phyloP scores from a whole-genome alignment of 495 filamentous ascomycete genomes.

The Talaromyces nanjingensis region DNA sequence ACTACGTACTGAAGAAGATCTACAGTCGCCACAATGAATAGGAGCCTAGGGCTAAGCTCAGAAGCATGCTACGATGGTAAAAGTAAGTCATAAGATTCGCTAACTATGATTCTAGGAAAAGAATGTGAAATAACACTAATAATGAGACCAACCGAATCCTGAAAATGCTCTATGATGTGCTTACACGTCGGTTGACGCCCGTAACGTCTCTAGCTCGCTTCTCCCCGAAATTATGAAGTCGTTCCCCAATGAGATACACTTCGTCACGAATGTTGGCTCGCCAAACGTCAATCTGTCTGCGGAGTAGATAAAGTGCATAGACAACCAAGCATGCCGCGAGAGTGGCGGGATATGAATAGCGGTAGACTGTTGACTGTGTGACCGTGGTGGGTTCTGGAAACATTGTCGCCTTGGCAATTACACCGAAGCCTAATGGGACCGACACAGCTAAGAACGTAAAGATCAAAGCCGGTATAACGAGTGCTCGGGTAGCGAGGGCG shows the following conservation, averaged over 20 bases:
- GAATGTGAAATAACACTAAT: neutral
- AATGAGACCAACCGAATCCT: neutral
- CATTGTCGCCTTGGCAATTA: slow-evolving; percentile 33
- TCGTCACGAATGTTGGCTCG: slow-evolving; percentile 81
- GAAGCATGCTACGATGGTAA: neutral
- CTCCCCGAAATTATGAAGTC: slow-evolving; percentile 87
- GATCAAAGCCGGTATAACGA: slow-evolving; percentile 65
- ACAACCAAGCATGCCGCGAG: slow-evolving; percentile 41
- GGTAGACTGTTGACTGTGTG: slow-evolving; percentile 52
- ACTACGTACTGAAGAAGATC: neutral
- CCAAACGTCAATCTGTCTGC: slow-evolving; percentile 62
- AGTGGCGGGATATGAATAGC: slow-evolving; percentile 63
- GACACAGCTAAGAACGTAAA: slow-evolving; percentile 52
- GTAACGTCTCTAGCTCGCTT: slow-evolving; percentile 33
- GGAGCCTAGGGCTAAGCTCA: neutral
- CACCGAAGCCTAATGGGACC: slow-evolving; percentile 48
- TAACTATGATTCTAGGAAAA: neutral
- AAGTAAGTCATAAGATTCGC: neutral
- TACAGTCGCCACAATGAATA: neutral
- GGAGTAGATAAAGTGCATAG: slow-evolving; percentile 33
- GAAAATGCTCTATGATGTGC: slow-evolving; percentile 23
- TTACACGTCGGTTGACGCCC: slow-evolving; percentile 32
- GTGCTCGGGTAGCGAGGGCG: slow-evolving; percentile 67
- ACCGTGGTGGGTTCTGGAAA: slow-evolving; percentile 33
- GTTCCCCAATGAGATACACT: slow-evolving; percentile 90